phyloP scores from a whole-genome alignment of 768 basidiomycete species.

The Cyclocybe aegerita region DNA sequence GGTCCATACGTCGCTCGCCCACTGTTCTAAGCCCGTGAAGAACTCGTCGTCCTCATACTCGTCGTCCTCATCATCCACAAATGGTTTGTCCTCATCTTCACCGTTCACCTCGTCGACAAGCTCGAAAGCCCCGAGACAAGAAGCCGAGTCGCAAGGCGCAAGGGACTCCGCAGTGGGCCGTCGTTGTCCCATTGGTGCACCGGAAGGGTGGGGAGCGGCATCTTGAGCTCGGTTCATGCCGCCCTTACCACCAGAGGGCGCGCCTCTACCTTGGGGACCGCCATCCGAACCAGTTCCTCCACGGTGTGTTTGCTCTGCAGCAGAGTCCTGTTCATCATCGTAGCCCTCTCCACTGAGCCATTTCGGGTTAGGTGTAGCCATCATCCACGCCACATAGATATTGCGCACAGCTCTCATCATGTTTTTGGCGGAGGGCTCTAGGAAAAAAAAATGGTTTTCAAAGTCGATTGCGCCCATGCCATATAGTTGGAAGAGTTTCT shows the following conservation, averaged over 20 bases:
- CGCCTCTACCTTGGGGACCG: background rate
- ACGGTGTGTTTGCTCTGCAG: background rate
- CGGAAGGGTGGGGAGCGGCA: background rate
- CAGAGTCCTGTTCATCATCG: background rate
- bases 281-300: background rate
- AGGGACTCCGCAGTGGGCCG: background rate
- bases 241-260: background rate
- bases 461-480: background rate
- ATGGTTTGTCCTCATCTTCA: background rate
- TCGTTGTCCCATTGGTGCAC: background rate
- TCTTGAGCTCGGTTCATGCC: background rate
- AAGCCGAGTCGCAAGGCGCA: background rate
- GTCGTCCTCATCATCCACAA: slow-evolving; percentile 1
- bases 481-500: background rate
- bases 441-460: background rate
- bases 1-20: slow-evolving; percentile 1
- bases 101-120: background rate
- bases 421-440: background rate
- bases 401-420: background rate
- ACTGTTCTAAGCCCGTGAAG: background rate
- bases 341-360: background rate
- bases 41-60: slow-evolving; percentile 1
- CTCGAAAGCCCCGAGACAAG: background rate
- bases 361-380: background rate
- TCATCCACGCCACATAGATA: background rate